Base-by-base conservation (phyloP, 176 grass and related monocot genomes). In the Carex kokanica region DNA sequence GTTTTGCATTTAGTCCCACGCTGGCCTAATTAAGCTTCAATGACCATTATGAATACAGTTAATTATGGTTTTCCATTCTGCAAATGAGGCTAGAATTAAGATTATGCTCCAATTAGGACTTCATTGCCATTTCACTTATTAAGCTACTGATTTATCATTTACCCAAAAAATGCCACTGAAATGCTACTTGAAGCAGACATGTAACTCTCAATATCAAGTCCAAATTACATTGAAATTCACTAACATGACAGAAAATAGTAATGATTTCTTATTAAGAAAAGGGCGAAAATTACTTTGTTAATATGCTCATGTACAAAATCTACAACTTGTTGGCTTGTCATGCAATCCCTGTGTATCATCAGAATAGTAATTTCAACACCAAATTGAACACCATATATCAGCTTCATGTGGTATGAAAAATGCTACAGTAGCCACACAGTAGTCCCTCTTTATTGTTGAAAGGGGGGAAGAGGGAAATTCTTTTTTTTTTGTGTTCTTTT, bases 311-410 rank as follows among this genome's bases (percentile, higher is more conserved):
- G 92, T 57, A 98, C 86, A 64, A 98, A 98, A 91, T 98, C 84
- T 41, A 98, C 95, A 80, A 98, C 2, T 70, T 98, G 95, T 73
- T 98, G 95, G 84, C 92, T 98, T 84, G 92, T 90, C 92, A 94
- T 93, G 80, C 95, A 98, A 60, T 98, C 95, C 95, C 95, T 98
- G 84, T 69, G 45, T 84, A 64, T 23, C 74, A 81, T 87, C 47
- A 84, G 83, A 64, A 59, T 81, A 51, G 64, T 77, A 56, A 17
- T 53, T 60, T 82, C 18, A 84, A 10, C 80, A 58, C 7, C 20
- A 27, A 75, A 75, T 27, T 75, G 43, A 53, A 54, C 47, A 54
- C 72, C 72, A 75, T 29, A 75, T 27, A 75, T 75, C 12, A 54
- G 31, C 10, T 23, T 15, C 23, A 29, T 54, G 23, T 29, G 12